Evolutionary conservation across 352 stramenopile species (phyloP).

Genomic region (Phytophthora syringae): DNA sequence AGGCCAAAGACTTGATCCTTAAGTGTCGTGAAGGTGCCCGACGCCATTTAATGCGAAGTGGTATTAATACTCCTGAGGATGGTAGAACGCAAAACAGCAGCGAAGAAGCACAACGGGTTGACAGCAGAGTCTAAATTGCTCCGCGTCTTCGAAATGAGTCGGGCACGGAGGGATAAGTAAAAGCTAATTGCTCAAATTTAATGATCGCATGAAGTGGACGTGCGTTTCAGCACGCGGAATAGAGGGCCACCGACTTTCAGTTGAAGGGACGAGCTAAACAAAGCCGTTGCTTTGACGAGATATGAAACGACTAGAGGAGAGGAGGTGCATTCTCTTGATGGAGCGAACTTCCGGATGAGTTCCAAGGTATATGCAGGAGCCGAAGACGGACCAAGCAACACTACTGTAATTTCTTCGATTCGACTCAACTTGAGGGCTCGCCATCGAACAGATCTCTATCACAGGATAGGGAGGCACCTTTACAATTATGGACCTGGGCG

Average conservation of each 20-base stretch:
- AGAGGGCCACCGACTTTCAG: too few relatives aligned
- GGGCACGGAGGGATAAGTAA: neutral
- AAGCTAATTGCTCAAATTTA: neutral
- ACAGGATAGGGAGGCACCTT: neutral
- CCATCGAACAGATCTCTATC: neutral
- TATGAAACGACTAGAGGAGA: neutral
- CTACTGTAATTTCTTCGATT: neutral
- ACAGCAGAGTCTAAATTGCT: neutral
- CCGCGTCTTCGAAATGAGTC: slow-evolving; percentile 1
- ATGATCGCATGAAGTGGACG: too few relatives aligned
- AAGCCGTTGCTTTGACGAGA: neutral
- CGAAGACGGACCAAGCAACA: neutral
- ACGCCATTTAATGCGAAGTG: slow-evolving; percentile 25
- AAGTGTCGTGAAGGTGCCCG: slow-evolving; percentile 45
- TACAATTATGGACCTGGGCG: neutral
- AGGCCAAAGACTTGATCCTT: slow-evolving; percentile 63
- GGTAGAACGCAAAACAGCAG: neutral
- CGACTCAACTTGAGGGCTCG: neutral
- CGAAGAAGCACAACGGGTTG: neutral
- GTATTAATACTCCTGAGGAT: neutral
- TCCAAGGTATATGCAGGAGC: neutral
- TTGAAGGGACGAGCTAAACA: too few relatives aligned
- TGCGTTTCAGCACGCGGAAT: too few relatives aligned
- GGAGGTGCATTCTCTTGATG: neutral
- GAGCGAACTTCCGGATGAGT: neutral